Evolutionary conservation across 306 rosid species (phyloP), one percentile per base, ranked within the genome.

Genomic region (Glycine tomentella): DNA sequence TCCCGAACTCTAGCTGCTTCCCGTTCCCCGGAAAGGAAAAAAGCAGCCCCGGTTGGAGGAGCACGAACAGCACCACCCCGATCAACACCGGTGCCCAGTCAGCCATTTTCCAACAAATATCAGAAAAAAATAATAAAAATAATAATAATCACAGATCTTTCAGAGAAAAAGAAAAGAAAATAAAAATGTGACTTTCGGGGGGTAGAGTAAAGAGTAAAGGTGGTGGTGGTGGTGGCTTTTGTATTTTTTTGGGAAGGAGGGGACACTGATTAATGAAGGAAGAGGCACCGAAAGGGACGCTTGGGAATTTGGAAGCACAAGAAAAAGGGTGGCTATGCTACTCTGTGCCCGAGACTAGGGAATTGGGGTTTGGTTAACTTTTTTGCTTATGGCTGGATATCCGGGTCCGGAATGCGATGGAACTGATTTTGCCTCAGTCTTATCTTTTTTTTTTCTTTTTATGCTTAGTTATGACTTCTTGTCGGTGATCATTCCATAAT

Each of bases 61-160:
- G 89, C 61, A 95, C 93, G 84, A 95, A 93, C 67, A 95, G 80
- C 17, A 95, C 96, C 8, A 95, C 98, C 0, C 98, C 99, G 9
- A 95, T 84, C 33, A 95, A n/a, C 16, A 95, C 96, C 0, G 98
- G 98, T 1, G 90, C 98, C 99, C 99, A 93, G 81, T 95, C 99
- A n/a, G 93, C 87, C 99, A 95, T n/a, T n/a, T n/a, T n/a, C n/a
- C n/a, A n/a, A n/a, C n/a, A n/a, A n/a, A n/a, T n/a, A n/a, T 25
- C 31, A 25, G 31, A 25, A 25, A 25, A n/a, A 1, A 25, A 25
- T 25, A 25, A 25, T 25, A n/a, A n/a, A n/a, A n/a, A n/a, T n/a
- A 25, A 25, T 25, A 25, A 25, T 25, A 25, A 2, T 82, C 46
- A 66, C 6, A 0, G 55, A 52, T 59, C 49, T 51, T 25, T 25